Evolutionary conservation across 208 protist species (phyloP).

Genomic region (Porcisia hertigi): DNA sequence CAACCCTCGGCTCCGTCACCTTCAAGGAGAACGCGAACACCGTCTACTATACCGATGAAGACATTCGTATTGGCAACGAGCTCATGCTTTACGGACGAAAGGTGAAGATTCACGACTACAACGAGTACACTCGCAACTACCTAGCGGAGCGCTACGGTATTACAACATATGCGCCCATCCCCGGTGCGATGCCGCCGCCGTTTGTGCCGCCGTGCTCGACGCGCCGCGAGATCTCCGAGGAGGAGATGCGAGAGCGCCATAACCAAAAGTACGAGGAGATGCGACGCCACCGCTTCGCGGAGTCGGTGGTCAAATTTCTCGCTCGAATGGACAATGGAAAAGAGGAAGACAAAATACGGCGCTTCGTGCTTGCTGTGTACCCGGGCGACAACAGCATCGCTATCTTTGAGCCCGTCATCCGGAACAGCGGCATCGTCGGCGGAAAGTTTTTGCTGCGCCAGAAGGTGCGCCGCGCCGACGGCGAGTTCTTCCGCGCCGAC

Average conservation of each 20-base stretch:
- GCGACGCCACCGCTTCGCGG: conserved; percentile 79
- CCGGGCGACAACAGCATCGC: conserved; percentile 93
- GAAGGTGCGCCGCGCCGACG: conserved; percentile 63
- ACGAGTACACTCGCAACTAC: conserved; percentile 93
- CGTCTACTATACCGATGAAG: conserved; percentile 94
- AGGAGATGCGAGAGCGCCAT: conserved; percentile 84
- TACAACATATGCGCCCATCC: conserved; percentile 60
- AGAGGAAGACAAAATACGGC: conserved; percentile 84
- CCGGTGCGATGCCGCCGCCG: conserved; percentile 59
- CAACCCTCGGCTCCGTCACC: conserved; percentile 93
- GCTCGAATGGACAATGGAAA: conserved; percentile 81
- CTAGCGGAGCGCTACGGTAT: conserved; percentile 73
- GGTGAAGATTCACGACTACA: conserved; percentile 93
- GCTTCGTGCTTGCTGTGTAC: conserved; percentile 92
- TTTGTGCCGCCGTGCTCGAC: conserved; percentile 64
- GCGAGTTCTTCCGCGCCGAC: conserved; percentile 57
- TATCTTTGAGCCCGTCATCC: conserved; percentile 89
- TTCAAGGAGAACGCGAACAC: conserved; percentile 89
- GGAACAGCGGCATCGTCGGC: conserved; percentile 94
- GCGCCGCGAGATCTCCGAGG: conserved; percentile 88
- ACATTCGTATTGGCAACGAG: conserved; percentile 92
- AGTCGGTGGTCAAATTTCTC: conserved; percentile 90
- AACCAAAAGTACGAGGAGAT: conserved; percentile 73
- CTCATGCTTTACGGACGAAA: conserved; percentile 89
- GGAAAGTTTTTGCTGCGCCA: conserved; percentile 94